Conservation (phyloP, 2,329 filamentous ascomycete species). For the Nannizziopsis barbatae region DNA sequence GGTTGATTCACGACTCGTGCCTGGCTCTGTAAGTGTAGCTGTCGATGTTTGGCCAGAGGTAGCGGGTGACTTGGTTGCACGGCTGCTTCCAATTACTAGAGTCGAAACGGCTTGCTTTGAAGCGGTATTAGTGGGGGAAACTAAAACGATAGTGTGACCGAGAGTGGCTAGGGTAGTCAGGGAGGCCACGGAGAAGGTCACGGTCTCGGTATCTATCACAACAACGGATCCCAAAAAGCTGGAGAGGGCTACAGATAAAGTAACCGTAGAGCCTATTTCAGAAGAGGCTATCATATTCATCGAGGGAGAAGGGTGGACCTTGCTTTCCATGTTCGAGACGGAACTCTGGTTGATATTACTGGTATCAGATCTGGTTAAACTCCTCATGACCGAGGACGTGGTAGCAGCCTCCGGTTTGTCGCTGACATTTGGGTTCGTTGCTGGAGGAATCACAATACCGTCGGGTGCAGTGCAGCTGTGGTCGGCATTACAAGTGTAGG, state of each 20-base stretch:
- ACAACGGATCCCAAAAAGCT: conserved; percentile 2
- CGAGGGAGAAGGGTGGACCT: background rate
- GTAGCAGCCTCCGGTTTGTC: background rate
- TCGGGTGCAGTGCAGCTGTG: conserved; percentile 11
- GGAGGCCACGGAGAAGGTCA: conserved; percentile 8
- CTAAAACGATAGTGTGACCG: conserved; percentile 7
- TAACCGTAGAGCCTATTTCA: background rate
- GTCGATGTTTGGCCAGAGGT: conserved; percentile 2
- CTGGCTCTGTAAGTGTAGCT: background rate
- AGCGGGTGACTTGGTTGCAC: background rate
- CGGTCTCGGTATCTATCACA: conserved; percentile 2
- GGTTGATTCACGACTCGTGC: background rate
- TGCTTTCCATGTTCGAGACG: too few species aligned
- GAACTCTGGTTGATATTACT: too few species aligned
- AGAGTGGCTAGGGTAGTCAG: conserved; percentile 4
- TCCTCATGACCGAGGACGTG: background rate
- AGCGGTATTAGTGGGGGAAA: conserved; percentile 1
- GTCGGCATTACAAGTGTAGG: conserved; percentile 12
- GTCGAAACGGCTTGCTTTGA: background rate
- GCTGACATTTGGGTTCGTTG: background rate
- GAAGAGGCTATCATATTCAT: background rate
- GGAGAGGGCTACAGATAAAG: background rate
- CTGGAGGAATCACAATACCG: conserved; percentile 3
- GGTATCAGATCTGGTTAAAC: too few species aligned
- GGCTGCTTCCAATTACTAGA: conserved; percentile 7